Percentiles rank a stretch among this genome's conserved stretches.
Evolutionary conservation across 345 rosid genomes (phyloP).

Genomic region (Mallotus nudiflorus): DNA sequence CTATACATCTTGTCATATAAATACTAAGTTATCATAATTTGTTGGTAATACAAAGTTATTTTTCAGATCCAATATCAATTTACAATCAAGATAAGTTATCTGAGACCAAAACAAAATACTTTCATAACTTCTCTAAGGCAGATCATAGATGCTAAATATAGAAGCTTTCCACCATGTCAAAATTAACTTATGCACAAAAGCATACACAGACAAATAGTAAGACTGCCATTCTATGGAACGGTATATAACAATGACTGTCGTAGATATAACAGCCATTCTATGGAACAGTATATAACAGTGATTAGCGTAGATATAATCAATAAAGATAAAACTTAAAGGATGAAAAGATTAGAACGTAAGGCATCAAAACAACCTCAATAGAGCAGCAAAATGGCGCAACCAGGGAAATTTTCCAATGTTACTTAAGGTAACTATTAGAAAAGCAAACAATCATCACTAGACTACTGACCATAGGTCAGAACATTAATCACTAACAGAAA

Average conservation of each 20-base stretch:
- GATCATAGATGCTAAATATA: too few relatives aligned
- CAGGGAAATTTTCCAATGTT: neutral
- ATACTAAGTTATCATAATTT: neutral
- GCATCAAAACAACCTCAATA: constrained; percentile 36
- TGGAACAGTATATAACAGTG: neutral
- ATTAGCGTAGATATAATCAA: neutral
- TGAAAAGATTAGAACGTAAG: constrained; percentile 1
- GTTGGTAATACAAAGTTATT: too few relatives aligned
- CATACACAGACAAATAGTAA: too few relatives aligned
- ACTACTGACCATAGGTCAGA: neutral
- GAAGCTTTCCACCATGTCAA: too few relatives aligned
- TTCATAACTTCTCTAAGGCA: too few relatives aligned
- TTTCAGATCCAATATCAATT: too few relatives aligned
- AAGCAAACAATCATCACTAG: neutral
- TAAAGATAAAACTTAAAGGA: constrained; percentile 22
- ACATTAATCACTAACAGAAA: neutral
- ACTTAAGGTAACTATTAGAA: neutral
- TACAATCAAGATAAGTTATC: too few relatives aligned
- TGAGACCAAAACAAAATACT: too few relatives aligned
- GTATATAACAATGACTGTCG: too few relatives aligned
- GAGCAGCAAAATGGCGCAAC: constrained; percentile 74
- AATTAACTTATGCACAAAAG: too few relatives aligned
- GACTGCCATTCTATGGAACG: too few relatives aligned
- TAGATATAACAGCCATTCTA: neutral
- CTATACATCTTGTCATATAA: too few relatives aligned